These are phyloP conservation scores for Sclerotinia borealis DNA, from an alignment of 2,329 filamentous ascomycete genomes.

Conservation along the genomic window DNA sequence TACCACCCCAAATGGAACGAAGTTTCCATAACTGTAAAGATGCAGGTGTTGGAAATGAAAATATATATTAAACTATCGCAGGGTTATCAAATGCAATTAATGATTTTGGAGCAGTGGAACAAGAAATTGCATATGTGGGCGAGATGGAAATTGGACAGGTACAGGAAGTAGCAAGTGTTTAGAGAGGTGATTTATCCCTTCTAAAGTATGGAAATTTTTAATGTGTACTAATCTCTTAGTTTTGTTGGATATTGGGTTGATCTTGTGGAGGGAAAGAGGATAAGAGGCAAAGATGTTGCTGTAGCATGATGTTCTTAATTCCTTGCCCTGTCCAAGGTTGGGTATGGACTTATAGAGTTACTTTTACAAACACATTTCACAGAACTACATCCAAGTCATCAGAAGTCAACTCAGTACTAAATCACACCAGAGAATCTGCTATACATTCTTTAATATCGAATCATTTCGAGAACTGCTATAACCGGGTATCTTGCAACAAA, in stretches of 20 bases:
- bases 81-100: background rate
- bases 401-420: no score
- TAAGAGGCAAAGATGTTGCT: background rate
- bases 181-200: fast-evolving
- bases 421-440: background rate
- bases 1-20: no score
- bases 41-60: no score
- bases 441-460: background rate
- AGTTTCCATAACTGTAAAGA: no score
- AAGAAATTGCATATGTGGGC: no score
- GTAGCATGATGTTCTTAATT: background rate
- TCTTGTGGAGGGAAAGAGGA: background rate
- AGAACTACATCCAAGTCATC: background rate
- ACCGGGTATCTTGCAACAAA: background rate
- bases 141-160: background rate
- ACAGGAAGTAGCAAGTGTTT: background rate
- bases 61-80: no score
- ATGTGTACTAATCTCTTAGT: background rate
- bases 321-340: background rate
- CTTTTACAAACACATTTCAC: background rate
- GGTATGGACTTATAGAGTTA: background rate
- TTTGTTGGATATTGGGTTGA: no score
- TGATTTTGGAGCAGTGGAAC: background rate
- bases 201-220: background rate
- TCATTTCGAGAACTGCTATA: background rate